These are phyloP conservation scores for Lenzites betulinus DNA, from an alignment of 768 basidiomycete genomes.

Conservation along the genomic window DNA sequence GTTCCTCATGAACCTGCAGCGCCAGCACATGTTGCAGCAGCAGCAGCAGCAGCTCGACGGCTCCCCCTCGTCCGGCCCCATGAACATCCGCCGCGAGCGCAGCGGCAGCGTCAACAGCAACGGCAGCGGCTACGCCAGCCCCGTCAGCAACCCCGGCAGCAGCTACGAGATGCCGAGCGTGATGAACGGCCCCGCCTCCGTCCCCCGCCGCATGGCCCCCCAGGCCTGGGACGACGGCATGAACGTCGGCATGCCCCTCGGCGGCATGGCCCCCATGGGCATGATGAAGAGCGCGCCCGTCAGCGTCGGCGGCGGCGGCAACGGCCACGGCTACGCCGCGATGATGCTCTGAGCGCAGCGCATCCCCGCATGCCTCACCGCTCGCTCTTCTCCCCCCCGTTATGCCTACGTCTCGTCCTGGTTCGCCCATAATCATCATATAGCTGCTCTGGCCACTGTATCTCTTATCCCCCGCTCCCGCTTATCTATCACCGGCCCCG, in stretches of 20 bases:
- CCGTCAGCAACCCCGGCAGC: slow-evolving; percentile 30
- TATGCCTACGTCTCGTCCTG: background rate
- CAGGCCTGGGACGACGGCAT: slow-evolving; percentile 24
- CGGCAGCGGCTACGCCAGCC: slow-evolving; percentile 26
- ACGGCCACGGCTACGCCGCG: slow-evolving; percentile 40
- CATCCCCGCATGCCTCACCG: background rate
- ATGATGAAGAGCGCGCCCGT: slow-evolving; percentile 38
- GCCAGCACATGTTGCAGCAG: slow-evolving; percentile 31
- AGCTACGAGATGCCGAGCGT: slow-evolving; percentile 39
- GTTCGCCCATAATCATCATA: background rate
- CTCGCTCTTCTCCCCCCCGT: background rate
- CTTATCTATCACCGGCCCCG: slow-evolving; percentile 9
- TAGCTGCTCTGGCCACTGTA: slow-evolving; percentile 18
- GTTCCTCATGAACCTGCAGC: slow-evolving; percentile 25
- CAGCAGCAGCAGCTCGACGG: slow-evolving; percentile 21
- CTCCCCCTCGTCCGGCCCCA: slow-evolving; percentile 14
- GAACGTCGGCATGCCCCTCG: slow-evolving; percentile 33
- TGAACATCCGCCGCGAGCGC: slow-evolving; percentile 31
- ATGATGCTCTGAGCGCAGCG: slow-evolving; percentile 37
- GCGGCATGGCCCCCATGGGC: slow-evolving; percentile 30
- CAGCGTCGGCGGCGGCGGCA: slow-evolving; percentile 40
- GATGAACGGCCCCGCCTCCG: slow-evolving; percentile 24
- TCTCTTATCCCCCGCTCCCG: slow-evolving; percentile 7
- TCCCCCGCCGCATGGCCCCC: slow-evolving; percentile 30
- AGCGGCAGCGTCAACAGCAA: slow-evolving; percentile 40